These are phyloP conservation scores for Podaxis sp. DNA, from an alignment of 768 basidiomycete species.

Conservation along the genomic window DNA sequence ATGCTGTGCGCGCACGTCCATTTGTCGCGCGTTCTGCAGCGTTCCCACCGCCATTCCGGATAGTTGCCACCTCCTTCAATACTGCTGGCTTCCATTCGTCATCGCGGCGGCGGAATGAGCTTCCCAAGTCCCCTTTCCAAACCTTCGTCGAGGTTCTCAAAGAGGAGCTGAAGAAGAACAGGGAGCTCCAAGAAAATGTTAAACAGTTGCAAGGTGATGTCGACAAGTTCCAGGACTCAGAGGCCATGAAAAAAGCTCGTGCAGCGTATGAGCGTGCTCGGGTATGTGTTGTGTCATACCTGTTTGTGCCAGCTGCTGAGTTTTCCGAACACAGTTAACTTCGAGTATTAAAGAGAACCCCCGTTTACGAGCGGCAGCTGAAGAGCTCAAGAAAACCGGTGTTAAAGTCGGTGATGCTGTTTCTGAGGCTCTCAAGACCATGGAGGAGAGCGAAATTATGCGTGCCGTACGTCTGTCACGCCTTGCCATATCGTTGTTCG, in stretches of 20 bases:
- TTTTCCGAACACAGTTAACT: constrained; percentile 53
- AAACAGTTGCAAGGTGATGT: constrained; percentile 98
- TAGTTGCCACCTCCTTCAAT: constrained; percentile 21
- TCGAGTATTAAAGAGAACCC: constrained; percentile 98
- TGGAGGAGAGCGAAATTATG: constrained; percentile 94
- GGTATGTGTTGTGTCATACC: constrained; percentile 43
- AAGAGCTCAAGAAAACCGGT: constrained; percentile 86
- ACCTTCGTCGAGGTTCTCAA: constrained; percentile 93
- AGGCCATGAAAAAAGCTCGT: constrained; percentile 88
- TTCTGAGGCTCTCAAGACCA: constrained; percentile 81
- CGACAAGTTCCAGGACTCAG: constrained; percentile 94
- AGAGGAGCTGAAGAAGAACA: constrained; percentile 90
- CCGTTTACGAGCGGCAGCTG: constrained; percentile 83
- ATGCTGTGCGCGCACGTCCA: constrained; percentile 25
- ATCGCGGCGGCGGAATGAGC: constrained; percentile 53
- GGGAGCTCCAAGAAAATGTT: constrained; percentile 94
- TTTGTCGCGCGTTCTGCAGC: constrained; percentile 19
- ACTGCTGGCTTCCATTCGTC: constrained; percentile 63
- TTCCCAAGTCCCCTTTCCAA: constrained; percentile 89
- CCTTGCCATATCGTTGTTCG: neutral
- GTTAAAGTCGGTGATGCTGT: constrained; percentile 94
- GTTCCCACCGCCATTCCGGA: constrained; percentile 37
- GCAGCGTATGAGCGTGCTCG: constrained; percentile 93
- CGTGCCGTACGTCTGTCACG: constrained; percentile 57
- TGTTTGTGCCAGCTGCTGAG: neutral